Percentiles rank a stretch among this genome's conserved stretches.
Conservation (phyloP, 108 stramenopile genomes). For the Pseudonitzschia pungens region DNA sequence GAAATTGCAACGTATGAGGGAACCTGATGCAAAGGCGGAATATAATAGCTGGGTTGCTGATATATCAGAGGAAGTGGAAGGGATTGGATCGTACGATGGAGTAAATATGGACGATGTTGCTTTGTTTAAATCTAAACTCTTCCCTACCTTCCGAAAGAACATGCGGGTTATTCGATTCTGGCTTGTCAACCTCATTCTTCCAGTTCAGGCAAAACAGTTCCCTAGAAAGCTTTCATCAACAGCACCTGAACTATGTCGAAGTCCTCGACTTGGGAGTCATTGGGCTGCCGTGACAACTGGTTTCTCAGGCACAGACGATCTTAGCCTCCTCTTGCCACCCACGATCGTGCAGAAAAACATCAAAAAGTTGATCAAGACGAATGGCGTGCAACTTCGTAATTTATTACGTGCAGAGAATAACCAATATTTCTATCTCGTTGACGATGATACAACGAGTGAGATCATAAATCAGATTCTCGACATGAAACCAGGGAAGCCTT, state of each 20-base stretch:
- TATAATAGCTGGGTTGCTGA: neutral
- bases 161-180: conserved; percentile 11
- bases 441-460: neutral
- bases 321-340: conserved; percentile 3
- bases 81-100: conserved; percentile 2
- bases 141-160: neutral
- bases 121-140: neutral
- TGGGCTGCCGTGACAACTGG: neutral
- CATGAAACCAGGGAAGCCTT: neutral
- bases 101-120: neutral
- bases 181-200: neutral
- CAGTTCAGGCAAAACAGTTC: conserved; percentile 4
- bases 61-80: neutral
- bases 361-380: neutral
- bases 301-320: conserved; percentile 5
- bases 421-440: neutral
- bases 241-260: conserved; percentile 4
- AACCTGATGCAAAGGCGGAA: neutral
- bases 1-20: neutral
- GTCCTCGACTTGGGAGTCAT: neutral
- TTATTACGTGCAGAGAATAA: conserved; percentile 2
- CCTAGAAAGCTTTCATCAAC: neutral
- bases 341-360: conserved; percentile 4
- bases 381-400: neutral
- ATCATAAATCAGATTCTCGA: neutral